Percentiles rank a stretch among this genome's conserved stretches.
Evolutionary conservation across 768 basidiomycete species (phyloP).

Genomic region (Pluteus cervinus): DNA sequence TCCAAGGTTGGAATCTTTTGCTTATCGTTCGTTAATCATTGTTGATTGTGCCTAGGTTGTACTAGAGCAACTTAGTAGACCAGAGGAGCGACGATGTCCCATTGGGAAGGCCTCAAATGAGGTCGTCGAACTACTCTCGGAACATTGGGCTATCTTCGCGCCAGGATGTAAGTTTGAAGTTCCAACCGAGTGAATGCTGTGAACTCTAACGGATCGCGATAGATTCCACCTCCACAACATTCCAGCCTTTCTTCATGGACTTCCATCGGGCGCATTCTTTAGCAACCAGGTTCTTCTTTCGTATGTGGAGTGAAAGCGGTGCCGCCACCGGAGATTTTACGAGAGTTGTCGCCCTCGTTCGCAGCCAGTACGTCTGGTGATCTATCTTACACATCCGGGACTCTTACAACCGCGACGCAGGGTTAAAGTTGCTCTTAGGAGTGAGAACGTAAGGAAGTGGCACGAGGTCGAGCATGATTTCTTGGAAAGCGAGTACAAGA

Average conservation of each 20-base stretch:
- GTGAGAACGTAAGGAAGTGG: constrained; percentile 74
- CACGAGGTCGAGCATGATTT: constrained; percentile 81
- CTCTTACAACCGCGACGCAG: constrained; percentile 29
- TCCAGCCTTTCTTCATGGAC: constrained; percentile 85
- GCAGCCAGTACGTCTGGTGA: constrained; percentile 66
- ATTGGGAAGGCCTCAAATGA: constrained; percentile 82
- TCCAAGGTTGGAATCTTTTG: constrained; percentile 45
- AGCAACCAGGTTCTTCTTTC: constrained; percentile 82
- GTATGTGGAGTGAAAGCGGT: constrained; percentile 89
- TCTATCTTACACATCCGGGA: neutral
- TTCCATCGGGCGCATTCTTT: constrained; percentile 75
- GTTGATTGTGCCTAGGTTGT: constrained; percentile 45
- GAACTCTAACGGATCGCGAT: constrained; percentile 7
- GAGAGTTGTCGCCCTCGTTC: constrained; percentile 70
- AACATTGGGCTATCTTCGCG: constrained; percentile 82
- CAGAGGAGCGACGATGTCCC: constrained; percentile 71
- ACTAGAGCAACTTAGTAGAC: constrained; percentile 73
- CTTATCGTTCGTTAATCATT: neutral
- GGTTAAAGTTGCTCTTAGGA: constrained; percentile 68
- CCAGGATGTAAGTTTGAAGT: constrained; percentile 61
- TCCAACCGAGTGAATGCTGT: constrained; percentile 4
- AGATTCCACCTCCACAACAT: constrained; percentile 78
- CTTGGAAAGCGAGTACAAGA: constrained; percentile 75
- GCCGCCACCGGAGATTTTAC: constrained; percentile 72
- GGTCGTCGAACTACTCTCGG: constrained; percentile 76